These are phyloP conservation scores for Carallia brachiata DNA, from an alignment of 345 rosid genomes.

Conservation along the genomic window DNA sequence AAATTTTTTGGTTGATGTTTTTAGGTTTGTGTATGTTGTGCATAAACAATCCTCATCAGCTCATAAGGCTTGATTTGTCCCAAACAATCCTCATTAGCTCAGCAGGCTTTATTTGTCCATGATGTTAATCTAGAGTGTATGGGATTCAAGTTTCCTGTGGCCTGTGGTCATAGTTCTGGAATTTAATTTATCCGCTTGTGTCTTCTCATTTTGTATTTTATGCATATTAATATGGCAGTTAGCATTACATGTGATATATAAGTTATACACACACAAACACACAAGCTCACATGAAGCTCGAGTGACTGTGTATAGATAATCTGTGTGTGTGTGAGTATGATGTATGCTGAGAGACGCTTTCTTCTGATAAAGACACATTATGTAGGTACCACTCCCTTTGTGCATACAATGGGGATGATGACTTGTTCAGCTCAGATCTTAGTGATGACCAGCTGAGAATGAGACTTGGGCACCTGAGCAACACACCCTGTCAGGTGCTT, in stretches of 20 bases:
- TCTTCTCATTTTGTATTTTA: no score
- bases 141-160: neutral
- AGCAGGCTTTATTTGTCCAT: neutral
- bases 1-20: neutral
- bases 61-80: neutral
- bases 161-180: neutral
- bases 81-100: no score
- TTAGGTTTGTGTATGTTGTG: neutral
- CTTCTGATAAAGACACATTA: neutral
- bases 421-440: constrained; percentile 98
- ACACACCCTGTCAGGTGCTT: constrained; percentile 89
- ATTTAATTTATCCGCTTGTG: no score
- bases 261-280: no score
- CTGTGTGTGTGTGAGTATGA: no score
- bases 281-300: no score
- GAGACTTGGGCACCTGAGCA: constrained; percentile 92
- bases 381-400: constrained; percentile 89
- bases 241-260: no score
- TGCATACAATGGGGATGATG: constrained; percentile 98
- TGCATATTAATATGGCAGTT: no score
- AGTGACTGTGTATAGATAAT: no score
- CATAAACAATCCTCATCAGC: neutral
- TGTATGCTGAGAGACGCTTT: neutral
- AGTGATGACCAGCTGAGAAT: constrained; percentile 86
- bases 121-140: neutral